phyloP scores from a whole-genome alignment of 2,329 filamentous ascomycete species.

The Emydomyces testavorans region DNA sequence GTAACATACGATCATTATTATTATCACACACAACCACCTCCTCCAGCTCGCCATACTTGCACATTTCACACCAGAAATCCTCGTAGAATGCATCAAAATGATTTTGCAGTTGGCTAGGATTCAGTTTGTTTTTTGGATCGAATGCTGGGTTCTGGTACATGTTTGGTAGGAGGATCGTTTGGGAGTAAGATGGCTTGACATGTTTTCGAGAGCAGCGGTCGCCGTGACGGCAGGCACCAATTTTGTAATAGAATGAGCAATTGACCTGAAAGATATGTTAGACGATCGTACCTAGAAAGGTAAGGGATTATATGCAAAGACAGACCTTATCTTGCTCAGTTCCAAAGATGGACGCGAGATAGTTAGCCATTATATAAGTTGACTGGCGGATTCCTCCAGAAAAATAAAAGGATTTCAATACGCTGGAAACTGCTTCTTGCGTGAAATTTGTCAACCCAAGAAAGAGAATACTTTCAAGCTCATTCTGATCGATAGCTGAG shows the following conservation, averaged over 20 bases:
- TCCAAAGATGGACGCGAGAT: conserved; percentile 97
- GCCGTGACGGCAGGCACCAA: conserved; percentile 94
- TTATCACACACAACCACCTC: conserved; percentile 98
- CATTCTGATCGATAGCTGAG: no score
- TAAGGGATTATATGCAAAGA: background rate
- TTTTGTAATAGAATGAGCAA: conserved; percentile 99
- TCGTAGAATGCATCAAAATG: conserved; percentile 99
- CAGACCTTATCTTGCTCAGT: conserved; percentile 86
- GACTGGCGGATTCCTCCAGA: background rate
- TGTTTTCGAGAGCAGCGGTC: conserved; percentile 97
- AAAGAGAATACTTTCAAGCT: no score
- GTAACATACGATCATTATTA: conserved; percentile 78
- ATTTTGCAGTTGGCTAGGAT: conserved; percentile 88
- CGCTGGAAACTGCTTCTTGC: no score
- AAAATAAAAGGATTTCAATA: no score
- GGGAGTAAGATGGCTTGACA: conserved; percentile 95
- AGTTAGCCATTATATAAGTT: conserved; percentile 67
- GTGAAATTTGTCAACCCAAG: no score
- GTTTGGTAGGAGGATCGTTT: conserved; percentile 95
- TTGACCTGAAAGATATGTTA: conserved; percentile 50
- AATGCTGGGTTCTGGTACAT: conserved; percentile 98
- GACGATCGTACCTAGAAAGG: background rate
- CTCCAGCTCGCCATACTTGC: conserved; percentile 94
- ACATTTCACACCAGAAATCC: conserved; percentile 99
- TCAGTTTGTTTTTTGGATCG: conserved; percentile 95